These are phyloP conservation scores for Dioscorea zingiberensis DNA, from an alignment of 106 monocot genomes.

Conservation along the genomic window DNA sequence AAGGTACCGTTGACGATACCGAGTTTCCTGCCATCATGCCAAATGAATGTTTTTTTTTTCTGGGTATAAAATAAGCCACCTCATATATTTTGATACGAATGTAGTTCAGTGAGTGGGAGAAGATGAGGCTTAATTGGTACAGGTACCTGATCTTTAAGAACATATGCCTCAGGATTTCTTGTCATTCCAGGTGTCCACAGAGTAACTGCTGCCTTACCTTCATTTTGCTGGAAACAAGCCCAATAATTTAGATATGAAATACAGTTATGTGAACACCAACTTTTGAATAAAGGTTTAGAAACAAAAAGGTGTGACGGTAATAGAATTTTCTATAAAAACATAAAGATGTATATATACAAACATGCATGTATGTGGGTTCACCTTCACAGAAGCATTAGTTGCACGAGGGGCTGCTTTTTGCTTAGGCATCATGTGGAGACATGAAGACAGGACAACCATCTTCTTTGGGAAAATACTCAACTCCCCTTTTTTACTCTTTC, in stretches of 20 bases:
- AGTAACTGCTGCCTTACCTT: not conserved
- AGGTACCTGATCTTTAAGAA: slow-evolving; percentile 88
- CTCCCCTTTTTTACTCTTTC: slow-evolving; percentile 93
- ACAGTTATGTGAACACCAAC: no score
- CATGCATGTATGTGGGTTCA: no score
- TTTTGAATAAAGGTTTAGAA: no score
- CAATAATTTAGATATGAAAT: no score
- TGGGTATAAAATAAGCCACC: not conserved
- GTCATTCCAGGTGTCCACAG: slow-evolving; percentile 78
- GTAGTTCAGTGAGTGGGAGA: no score
- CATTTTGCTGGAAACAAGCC: not conserved
- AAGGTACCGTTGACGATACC: slow-evolving; percentile 86
- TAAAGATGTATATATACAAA: no score
- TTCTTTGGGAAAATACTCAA: slow-evolving; percentile 79
- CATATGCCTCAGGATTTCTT: slow-evolving; percentile 77
- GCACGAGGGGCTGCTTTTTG: slow-evolving; percentile 47
- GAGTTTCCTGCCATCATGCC: slow-evolving; percentile 60
- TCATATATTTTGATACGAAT: no score
- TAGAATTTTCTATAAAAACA: no score
- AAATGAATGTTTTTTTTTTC: slow-evolving; percentile 1
- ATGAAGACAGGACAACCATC: slow-evolving; percentile 76
- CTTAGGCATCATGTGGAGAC: slow-evolving; percentile 98
- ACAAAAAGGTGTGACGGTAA: no score
- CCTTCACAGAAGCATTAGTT: slow-evolving; percentile 36
- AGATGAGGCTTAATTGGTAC: not conserved